These are phyloP conservation scores for Austroboletus eburneus DNA, from an alignment of 768 basidiomycete genomes.

Conservation along the genomic window DNA sequence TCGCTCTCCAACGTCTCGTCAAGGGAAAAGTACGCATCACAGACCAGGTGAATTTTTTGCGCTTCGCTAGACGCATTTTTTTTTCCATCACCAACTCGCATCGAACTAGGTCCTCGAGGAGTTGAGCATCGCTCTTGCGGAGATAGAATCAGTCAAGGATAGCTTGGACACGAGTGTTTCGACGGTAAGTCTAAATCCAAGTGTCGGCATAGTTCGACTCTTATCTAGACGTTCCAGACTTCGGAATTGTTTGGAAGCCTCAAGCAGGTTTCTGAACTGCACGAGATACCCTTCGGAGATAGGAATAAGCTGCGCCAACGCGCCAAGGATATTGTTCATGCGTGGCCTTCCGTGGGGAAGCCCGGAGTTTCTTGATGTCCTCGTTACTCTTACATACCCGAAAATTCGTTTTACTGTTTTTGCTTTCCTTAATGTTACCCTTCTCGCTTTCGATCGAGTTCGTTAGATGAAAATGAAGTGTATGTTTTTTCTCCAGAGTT, in stretches of 20 bases:
- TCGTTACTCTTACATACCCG: no score
- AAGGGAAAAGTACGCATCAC: slow-evolving; percentile 24
- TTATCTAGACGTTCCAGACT: slow-evolving; percentile 7
- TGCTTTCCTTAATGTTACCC: no score
- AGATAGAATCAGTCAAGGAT: slow-evolving; percentile 27
- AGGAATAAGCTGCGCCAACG: slow-evolving; percentile 23
- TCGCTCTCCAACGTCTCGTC: slow-evolving; percentile 27
- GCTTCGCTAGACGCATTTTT: not conserved
- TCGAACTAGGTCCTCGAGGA: slow-evolving; percentile 23
- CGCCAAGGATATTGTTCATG: slow-evolving; percentile 12
- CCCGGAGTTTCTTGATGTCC: not conserved
- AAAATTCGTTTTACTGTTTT: no score
- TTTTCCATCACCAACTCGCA: not conserved
- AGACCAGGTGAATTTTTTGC: slow-evolving; percentile 17
- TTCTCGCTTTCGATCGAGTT: no score
- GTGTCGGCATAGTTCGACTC: not conserved
- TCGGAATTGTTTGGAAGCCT: slow-evolving; percentile 17
- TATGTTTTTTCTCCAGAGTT: no score
- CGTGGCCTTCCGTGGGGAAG: slow-evolving; percentile 12
- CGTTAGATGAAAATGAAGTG: no score
- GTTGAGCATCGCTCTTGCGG: slow-evolving; percentile 26
- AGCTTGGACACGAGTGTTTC: slow-evolving; percentile 2
- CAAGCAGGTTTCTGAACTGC: slow-evolving; percentile 22
- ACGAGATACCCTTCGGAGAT: slow-evolving; percentile 31
- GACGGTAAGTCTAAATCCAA: slow-evolving; percentile 14